Base-by-base conservation (phyloP, 305 asterid species). In the Nicotiana rustica region DNA sequence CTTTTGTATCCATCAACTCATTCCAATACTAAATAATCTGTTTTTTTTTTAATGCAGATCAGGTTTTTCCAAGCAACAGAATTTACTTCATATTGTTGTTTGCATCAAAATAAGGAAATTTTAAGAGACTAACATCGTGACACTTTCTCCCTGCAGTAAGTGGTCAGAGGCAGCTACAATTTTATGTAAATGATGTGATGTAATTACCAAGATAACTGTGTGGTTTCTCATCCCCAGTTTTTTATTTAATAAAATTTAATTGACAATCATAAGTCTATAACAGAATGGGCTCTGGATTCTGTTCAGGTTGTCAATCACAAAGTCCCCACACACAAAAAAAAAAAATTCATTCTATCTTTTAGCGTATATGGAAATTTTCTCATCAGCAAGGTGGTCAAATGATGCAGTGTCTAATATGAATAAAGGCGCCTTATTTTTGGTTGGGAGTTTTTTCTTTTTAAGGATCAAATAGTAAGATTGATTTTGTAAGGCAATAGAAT, bases 91-190 rank as follows among this genome's bases (percentile, higher is more conserved):
- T 13, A 44, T 47, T 47, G 56, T 47, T 73, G 62, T n/a, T 73
- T 44, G 62, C 79, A 73, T 61, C 61, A 71, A 70, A 44, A 71
- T 71, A 33, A 71, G 19, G 61, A 71, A 7, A 73, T 47, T 73
- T 71, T 73, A 57, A 12, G 79, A 73, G 62, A 73, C 62, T 47
- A 73, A 13, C 62, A 73, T 29, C 79, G 47, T 73, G 61, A 6
- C 62, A 73, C 10, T 47, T 73, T n/a, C 25, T 47, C 61, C 4
- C 61, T 12, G 62, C 61, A 73, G 25, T 44, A 13, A 21, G 61
- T 21, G 14, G 61, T 8, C 33, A 73, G 35, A 71, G 61, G 36
- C 60, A 44, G 61, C 38, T 71, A 71, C 44, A 47, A 41, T 17
- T 44, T 19, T 71, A 33, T 71, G 61, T 71, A 47, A 47, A 44